Base-by-base conservation (phyloP, 371 early-diverging fungal genomes). In the Phascolomyces articulosus region DNA sequence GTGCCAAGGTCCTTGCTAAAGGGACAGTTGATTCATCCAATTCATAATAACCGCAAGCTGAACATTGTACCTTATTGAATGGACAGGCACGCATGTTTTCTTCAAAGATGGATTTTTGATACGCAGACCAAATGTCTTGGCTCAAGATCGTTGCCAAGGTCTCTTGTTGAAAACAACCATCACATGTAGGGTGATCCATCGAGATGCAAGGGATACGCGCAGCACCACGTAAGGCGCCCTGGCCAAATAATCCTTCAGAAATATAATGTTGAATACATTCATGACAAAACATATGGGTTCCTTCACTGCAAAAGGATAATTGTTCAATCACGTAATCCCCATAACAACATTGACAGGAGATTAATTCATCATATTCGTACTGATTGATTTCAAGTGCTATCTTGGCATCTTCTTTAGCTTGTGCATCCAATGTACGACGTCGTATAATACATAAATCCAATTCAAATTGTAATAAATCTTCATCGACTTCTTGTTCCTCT, bases 341-440 rank as follows among this genome's bases (percentile, higher is more conserved):
- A 61, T 74, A 86, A 61, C 89, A 89, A 59, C 89, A 89, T 15
- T 67, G 74, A 62, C 89, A 89, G 7, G 74, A 66, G 48, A 89
- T 85, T 15, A 74, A 47, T 48, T 85, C 80, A 9, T 73, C 60
- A n/a, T 72, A 41, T 65, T 87, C 82, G 1, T 26, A 40, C 10
- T 67, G 55, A 47, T 84, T 87, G 40, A 84, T 41, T 27, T 66
- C 29, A 13, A 65, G 62, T 0, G 87, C 87, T 0, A 78, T 21
- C 40, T 61, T 40, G 40, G 58, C 21, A 55, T 87, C 83, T 3
- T 57, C 20, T 18, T 28, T 54, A 0, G 65, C 38, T n/a, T 77
- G 80, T 18, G 28, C 56, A 15, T 70, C 58, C 44, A 70, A 27
- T 2, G 20, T 10, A 16, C 70, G 55, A 31, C 49, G 67, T 27